Evolutionary conservation across 805 yeast genomes (phyloP), one percentile per base, ranked within the genome.

Genomic region (Saccharomycopsis javanensis): DNA sequence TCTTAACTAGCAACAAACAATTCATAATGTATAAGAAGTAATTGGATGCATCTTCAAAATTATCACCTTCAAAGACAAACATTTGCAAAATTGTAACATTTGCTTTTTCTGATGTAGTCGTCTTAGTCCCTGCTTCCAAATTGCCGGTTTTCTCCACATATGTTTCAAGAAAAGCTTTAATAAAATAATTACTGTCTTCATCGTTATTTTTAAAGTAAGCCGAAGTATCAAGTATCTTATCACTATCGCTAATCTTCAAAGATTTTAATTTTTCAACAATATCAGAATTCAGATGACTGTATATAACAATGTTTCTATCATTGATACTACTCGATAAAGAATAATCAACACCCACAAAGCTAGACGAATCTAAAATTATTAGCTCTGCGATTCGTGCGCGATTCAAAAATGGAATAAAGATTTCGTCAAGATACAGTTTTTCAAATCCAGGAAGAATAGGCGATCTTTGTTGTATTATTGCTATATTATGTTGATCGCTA

Each of bases 41-140:
- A 33, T 45, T n/a, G 33, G 55, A 51, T 23, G 60, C 61, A 50
- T 60, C 62, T n/a, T 57, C 53, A 30, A 83, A 78, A 68, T 92
- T 92, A 68, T 91, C 97, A 34, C 98, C 97, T 67, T 91, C 97
- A 68, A 88, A 89, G 1, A 85, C 95, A 66, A 77, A 83, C 16
- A 80, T 73, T 10, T 80, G 79, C n/a, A 79, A 60, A 3, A 78
- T 76, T n/a, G 65, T 68, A 20, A 75, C 66, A 7, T 65, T 51
- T 11, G 16, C 4, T n/a, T 35, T n/a, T n/a, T n/a, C n/a, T n/a
- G n/a, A n/a, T n/a, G n/a, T n/a, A n/a, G n/a, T n/a, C n/a, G n/a
- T n/a, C n/a, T n/a, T n/a, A 10, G 33, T 30, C 10, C 10, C 33
- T 10, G 33, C 33, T 30, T 30, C 10, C 8, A 10, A 6, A 15